These are phyloP conservation scores for Thielaviopsis euricoi DNA, from an alignment of 2,329 filamentous ascomycete genomes.

Conservation along the genomic window DNA sequence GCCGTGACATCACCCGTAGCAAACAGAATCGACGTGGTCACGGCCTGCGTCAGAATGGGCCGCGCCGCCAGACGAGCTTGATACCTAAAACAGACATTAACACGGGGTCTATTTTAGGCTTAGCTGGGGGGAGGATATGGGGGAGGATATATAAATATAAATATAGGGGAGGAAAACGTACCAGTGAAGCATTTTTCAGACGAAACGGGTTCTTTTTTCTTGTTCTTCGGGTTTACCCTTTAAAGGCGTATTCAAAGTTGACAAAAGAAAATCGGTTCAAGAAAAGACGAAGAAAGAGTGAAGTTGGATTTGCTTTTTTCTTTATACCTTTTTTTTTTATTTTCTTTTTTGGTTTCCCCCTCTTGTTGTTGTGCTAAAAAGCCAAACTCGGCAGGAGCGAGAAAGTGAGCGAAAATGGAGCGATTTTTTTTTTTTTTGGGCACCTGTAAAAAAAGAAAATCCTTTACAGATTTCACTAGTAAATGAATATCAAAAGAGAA, in stretches of 20 bases:
- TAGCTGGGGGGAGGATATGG: too few relatives aligned
- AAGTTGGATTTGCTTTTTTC: background rate
- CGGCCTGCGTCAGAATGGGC: slow-evolving; percentile 75
- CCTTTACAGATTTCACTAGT: background rate
- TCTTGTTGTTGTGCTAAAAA: background rate
- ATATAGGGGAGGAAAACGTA: background rate
- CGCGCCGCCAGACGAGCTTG: slow-evolving; percentile 63
- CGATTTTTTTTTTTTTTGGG: background rate
- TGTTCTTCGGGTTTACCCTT: too few relatives aligned
- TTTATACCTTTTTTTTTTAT: background rate
- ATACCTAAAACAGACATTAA: slow-evolving; percentile 44
- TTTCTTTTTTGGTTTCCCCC: too few relatives aligned
- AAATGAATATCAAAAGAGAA: background rate
- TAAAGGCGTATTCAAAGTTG: too few relatives aligned
- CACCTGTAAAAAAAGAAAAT: too few relatives aligned
- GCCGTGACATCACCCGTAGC: slow-evolving; percentile 81
- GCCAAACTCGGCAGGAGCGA: background rate
- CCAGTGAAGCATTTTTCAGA: slow-evolving; percentile 1
- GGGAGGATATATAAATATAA: too few relatives aligned
- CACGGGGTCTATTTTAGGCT: background rate
- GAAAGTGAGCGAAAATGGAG: background rate
- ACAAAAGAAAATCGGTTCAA: too few relatives aligned
- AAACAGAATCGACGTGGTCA: slow-evolving; percentile 85
- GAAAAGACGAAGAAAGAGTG: background rate
- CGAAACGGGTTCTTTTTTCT: background rate